Conservation (phyloP, 2,329 filamentous ascomycete genomes). For the Mollisiaceae sp. region DNA sequence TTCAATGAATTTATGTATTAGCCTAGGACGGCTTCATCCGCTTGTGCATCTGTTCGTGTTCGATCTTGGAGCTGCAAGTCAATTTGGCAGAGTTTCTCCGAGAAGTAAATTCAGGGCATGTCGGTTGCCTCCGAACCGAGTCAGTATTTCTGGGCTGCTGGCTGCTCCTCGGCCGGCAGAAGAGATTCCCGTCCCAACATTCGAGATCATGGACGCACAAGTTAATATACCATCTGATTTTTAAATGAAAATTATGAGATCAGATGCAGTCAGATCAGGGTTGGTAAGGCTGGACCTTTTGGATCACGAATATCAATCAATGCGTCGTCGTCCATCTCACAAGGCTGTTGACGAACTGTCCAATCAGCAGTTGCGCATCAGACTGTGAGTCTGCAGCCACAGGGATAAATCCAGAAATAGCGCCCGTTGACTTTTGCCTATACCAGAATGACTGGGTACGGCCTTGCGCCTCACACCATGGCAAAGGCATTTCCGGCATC, state of each 20-base stretch:
- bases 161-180: not conserved
- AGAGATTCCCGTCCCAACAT: not conserved
- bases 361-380: not conserved
- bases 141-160: not conserved
- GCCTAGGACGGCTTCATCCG: not conserved
- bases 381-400: not conserved
- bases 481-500: not conserved
- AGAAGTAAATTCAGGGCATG: not conserved
- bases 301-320: not conserved
- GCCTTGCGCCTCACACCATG: not conserved
- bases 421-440: not conserved
- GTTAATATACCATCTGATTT: constrained; percentile 3
- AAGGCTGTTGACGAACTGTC: not conserved
- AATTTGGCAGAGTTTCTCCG: not conserved
- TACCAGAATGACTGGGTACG: not conserved
- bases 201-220: not conserved
- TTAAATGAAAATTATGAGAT: constrained; percentile 4
- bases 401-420: not conserved
- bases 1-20: not conserved
- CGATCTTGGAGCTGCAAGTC: not conserved
- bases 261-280: constrained; percentile 8
- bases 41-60: not conserved
- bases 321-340: not conserved
- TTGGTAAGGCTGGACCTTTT: not conserved
- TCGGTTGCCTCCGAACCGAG: not conserved